A percentile compares a stretch with the other conserved stretches of the same genome.
Conservation (phyloP, 2,329 filamentous ascomycete species). For the Talaromyces atroroseus region DNA sequence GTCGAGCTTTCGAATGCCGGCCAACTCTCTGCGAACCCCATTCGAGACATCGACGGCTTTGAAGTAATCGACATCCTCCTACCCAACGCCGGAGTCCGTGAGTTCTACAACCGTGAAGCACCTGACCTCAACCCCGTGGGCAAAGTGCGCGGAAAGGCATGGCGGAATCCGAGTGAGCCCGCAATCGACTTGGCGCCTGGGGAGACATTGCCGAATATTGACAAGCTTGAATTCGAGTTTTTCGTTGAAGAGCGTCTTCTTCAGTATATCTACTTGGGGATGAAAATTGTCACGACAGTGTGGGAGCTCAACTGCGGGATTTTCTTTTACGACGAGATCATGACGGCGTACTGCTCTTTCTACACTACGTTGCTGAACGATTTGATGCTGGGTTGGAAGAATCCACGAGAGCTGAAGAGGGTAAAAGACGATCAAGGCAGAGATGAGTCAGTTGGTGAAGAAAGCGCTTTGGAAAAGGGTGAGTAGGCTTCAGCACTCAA, state of each 20-base stretch:
- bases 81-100: slow-evolving; percentile 40
- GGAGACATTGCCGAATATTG: slow-evolving; percentile 20
- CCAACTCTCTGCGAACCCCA: slow-evolving; percentile 37
- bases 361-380: slow-evolving; percentile 63
- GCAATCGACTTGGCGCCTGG: slow-evolving; percentile 33
- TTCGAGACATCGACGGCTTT: slow-evolving; percentile 52
- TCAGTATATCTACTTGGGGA: slow-evolving; percentile 55
- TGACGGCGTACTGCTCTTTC: slow-evolving; percentile 55
- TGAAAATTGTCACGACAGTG: slow-evolving; percentile 56
- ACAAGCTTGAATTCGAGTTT: slow-evolving; percentile 46
- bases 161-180: slow-evolving; percentile 40
- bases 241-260: slow-evolving; percentile 62
- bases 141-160: slow-evolving; percentile 48
- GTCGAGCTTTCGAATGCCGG: slow-evolving; percentile 28
- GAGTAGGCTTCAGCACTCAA: background rate
- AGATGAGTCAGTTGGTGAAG: background rate
- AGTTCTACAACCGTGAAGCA: slow-evolving; percentile 44
- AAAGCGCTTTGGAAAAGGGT: background rate
- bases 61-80: slow-evolving; percentile 53
- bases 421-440: slow-evolving; percentile 15
- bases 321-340: slow-evolving; percentile 58
- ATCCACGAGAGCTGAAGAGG: slow-evolving; percentile 36
- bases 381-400: slow-evolving; percentile 62
- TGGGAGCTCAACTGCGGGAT: slow-evolving; percentile 56
- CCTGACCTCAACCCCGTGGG: slow-evolving; percentile 48